phyloP scores from a whole-genome alignment of 495 filamentous ascomycete genomes.

The Podospora pseudoanserina region DNA sequence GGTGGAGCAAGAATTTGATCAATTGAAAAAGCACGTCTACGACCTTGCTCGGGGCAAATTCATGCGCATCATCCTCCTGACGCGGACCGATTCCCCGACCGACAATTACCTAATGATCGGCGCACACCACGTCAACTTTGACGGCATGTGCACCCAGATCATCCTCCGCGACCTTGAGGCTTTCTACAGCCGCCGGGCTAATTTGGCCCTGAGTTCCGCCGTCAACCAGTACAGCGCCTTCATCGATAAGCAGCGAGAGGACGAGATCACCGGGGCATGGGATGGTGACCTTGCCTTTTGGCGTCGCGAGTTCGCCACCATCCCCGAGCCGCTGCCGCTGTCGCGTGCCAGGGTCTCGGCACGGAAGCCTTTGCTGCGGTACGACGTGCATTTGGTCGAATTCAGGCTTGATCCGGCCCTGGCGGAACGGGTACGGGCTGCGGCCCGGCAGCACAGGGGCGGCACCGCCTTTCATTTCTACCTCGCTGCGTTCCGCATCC shows the following conservation, averaged over 20 bases:
- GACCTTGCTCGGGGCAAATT: background rate
- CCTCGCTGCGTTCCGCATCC: slow-evolving; percentile 32
- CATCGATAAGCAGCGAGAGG: background rate
- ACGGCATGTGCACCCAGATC: background rate
- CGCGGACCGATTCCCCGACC: background rate
- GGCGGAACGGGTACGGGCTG: slow-evolving; percentile 7
- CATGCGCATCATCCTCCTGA: background rate
- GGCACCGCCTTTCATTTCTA: slow-evolving; percentile 40
- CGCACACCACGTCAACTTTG: background rate
- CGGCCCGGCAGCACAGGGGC: slow-evolving; percentile 11
- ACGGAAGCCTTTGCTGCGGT: background rate
- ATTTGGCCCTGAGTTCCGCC: background rate
- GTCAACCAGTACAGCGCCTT: background rate
- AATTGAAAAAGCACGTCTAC: background rate
- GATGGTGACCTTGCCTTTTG: slow-evolving; percentile 31
- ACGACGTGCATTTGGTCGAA: slow-evolving; percentile 1
- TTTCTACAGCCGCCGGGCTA: background rate
- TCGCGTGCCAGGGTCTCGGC: slow-evolving; percentile 2
- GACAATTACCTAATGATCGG: background rate
- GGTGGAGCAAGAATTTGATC: background rate
- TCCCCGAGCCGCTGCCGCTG: slow-evolving; percentile 37
- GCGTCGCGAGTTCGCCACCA: slow-evolving; percentile 30
- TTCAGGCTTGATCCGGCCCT: slow-evolving; percentile 9
- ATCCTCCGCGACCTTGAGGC: background rate
- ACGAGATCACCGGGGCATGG: slow-evolving; percentile 6